Conservation (phyloP, 768 basidiomycete genomes). For the Kwoniella shandongensis region DNA sequence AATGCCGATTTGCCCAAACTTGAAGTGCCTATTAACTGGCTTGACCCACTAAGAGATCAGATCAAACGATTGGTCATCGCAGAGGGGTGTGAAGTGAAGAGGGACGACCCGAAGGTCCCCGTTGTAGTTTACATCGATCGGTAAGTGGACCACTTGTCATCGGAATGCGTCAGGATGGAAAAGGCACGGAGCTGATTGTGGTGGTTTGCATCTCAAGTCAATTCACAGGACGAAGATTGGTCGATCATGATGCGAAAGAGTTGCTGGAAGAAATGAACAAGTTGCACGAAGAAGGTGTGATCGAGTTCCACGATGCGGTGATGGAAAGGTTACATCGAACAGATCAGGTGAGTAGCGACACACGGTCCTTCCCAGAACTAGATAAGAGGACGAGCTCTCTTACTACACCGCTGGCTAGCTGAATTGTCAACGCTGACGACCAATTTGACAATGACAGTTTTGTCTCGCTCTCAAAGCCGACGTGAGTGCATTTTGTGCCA, state of each 20-base stretch:
- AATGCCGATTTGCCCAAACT: slow-evolving; percentile 21
- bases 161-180: not conserved
- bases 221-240: slow-evolving; percentile 17
- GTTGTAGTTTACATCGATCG: slow-evolving; percentile 28
- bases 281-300: slow-evolving; percentile 19
- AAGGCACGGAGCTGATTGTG: not conserved
- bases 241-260: slow-evolving; percentile 15
- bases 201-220: slow-evolving; percentile 12
- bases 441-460: slow-evolving; percentile 7
- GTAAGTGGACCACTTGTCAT: slow-evolving; percentile 9
- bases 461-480: slow-evolving; percentile 20
- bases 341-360: slow-evolving; percentile 8
- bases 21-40: slow-evolving; percentile 12
- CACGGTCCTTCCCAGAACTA: not conserved
- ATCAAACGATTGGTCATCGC: slow-evolving; percentile 13
- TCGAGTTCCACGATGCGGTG: slow-evolving; percentile 21
- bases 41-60: slow-evolving; percentile 21
- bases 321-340: slow-evolving; percentile 22
- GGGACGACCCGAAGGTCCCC: slow-evolving; percentile 14
- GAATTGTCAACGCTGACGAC: not conserved
- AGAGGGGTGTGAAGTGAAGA: slow-evolving; percentile 7
- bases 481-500: slow-evolving; percentile 11
- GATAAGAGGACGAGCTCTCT: too few relatives aligned
- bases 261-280: slow-evolving; percentile 19
- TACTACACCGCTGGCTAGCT: too few relatives aligned